A percentile compares a stretch with the other conserved stretches of the same genome.
Conservation (phyloP, 345 rosid genomes). For the Euphorbia tirucalli region DNA sequence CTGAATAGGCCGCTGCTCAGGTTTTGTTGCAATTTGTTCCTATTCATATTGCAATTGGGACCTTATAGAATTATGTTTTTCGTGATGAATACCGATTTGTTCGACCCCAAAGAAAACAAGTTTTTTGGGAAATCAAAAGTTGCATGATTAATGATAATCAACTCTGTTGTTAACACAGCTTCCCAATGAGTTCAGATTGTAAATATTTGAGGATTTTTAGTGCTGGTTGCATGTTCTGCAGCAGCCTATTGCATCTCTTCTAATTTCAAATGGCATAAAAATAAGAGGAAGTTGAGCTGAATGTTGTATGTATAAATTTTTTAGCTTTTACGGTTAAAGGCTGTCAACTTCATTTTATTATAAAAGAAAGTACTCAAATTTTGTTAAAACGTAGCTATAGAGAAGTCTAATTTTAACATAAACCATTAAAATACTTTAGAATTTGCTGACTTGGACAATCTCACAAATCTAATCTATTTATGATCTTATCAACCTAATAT, state of each 20-base stretch:
- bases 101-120: not conserved
- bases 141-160: not conserved
- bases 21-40: not conserved
- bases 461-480: no score
- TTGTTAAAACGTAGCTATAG: no score
- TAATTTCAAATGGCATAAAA: constrained; percentile 18
- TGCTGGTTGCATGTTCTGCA: constrained; percentile 11
- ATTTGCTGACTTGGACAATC: no score
- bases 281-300: constrained; percentile 9
- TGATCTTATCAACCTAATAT: no score
- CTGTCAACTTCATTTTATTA: no score
- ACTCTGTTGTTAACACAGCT: not conserved
- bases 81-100: not conserved
- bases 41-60: not conserved
- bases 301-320: constrained; percentile 5
- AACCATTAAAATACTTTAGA: not conserved
- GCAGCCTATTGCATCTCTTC: no score
- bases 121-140: constrained; percentile 11
- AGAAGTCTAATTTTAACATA: not conserved
- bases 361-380: no score
- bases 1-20: constrained; percentile 17
- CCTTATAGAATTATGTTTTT: not conserved
- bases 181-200: constrained; percentile 22
- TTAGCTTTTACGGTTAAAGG: not conserved
- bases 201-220: constrained; percentile 32